Conservation (phyloP, 306 rosid species). For the Vigna unguiculata region DNA sequence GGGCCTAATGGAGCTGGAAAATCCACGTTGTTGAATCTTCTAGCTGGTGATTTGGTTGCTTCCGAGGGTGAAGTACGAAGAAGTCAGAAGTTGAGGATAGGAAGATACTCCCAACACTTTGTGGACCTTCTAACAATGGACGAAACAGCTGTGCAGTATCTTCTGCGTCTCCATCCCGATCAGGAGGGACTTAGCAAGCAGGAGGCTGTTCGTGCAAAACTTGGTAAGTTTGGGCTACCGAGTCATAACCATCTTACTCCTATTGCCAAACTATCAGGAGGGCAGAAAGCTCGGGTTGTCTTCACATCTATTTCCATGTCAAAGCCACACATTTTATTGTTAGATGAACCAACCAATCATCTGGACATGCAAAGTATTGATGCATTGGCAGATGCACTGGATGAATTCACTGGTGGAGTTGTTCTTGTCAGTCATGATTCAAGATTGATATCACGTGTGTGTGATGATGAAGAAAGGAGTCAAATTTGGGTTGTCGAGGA, state of each 20-base stretch:
- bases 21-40: constrained; percentile 68
- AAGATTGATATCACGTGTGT: constrained; percentile 74
- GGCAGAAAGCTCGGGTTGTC: constrained; percentile 76
- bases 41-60: constrained; percentile 75
- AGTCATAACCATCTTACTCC: constrained; percentile 84
- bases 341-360: constrained; percentile 87
- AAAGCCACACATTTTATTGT: constrained; percentile 77
- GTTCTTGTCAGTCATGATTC: constrained; percentile 85
- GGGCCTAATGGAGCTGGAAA: constrained; percentile 79
- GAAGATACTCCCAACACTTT: constrained; percentile 73
- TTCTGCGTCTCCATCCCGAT: constrained; percentile 73
- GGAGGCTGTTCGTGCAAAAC: constrained; percentile 73
- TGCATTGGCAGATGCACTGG: constrained; percentile 73
- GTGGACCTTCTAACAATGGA: constrained; percentile 76
- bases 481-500: constrained; percentile 86
- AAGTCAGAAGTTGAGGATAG: constrained; percentile 78
- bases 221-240: constrained; percentile 74
- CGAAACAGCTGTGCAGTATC: constrained; percentile 70
- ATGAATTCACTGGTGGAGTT: constrained; percentile 79
- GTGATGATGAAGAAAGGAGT: constrained; percentile 77
- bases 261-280: constrained; percentile 74
- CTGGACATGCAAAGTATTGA: constrained; percentile 88
- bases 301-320: constrained; percentile 90
- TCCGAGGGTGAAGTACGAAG: constrained; percentile 71
- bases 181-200: constrained; percentile 85